These are phyloP conservation scores for Ceratocystis colombiana DNA, from an alignment of 2,329 filamentous ascomycete genomes.

Conservation along the genomic window DNA sequence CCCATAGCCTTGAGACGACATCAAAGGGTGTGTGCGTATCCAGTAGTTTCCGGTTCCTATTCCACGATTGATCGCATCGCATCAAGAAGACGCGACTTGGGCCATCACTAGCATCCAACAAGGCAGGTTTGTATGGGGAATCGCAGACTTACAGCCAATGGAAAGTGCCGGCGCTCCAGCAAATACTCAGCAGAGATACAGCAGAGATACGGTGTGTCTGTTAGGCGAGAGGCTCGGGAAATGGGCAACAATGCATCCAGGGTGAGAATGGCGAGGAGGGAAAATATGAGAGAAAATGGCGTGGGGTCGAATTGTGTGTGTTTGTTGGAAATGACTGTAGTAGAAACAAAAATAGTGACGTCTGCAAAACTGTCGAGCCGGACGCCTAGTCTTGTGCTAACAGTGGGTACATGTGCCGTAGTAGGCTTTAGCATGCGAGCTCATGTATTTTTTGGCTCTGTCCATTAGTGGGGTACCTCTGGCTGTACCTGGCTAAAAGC, in stretches of 20 bases:
- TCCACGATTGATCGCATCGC: constrained; percentile 4
- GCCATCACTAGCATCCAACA: too few relatives aligned
- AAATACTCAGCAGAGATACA: too few relatives aligned
- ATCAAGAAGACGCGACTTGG: constrained; percentile 7
- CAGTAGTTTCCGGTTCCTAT: neutral
- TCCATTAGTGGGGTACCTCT: constrained; percentile 2
- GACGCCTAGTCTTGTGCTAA: constrained; percentile 25
- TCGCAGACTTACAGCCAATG: constrained; percentile 10
- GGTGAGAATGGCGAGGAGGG: neutral
- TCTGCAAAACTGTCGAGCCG: neutral
- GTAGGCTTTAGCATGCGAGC: neutral
- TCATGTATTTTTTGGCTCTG: neutral
- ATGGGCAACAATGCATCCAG: neutral
- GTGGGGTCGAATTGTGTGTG: constrained; percentile 7
- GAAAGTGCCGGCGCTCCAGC: neutral
- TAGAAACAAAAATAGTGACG: constrained; percentile 6
- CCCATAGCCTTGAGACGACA: neutral
- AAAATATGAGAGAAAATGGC: constrained; percentile 12
- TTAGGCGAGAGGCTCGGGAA: neutral
- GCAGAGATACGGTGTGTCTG: neutral
- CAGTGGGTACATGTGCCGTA: constrained; percentile 13
- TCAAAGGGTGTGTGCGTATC: neutral
- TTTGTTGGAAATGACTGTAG: constrained; percentile 6
- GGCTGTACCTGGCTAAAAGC: neutral
- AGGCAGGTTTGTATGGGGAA: neutral